Conservation (phyloP, 2,329 filamentous ascomycete species). For the Fusarium continuum region DNA sequence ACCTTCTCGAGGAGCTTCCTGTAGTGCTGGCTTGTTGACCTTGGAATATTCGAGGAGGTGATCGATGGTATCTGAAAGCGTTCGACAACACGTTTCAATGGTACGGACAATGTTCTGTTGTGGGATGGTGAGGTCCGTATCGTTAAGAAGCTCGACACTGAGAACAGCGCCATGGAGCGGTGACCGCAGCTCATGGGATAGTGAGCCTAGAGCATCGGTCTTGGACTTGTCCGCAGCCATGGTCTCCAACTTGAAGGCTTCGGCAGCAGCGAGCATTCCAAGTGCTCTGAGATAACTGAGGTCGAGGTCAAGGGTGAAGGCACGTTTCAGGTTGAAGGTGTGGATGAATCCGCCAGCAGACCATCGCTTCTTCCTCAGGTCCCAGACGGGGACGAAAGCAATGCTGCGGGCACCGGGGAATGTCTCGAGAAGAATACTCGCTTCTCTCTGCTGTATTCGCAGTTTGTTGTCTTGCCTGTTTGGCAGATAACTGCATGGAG, state of each 20-base stretch:
- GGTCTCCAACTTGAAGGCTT: constrained; percentile 58
- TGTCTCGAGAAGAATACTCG: constrained; percentile 43
- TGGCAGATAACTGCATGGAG: background rate
- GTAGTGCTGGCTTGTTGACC: constrained; percentile 53
- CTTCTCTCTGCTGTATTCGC: constrained; percentile 28
- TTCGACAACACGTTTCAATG: constrained; percentile 61
- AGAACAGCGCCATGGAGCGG: constrained; percentile 69
- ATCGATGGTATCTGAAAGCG: constrained; percentile 63
- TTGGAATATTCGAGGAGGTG: constrained; percentile 65
- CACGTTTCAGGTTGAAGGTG: constrained; percentile 54
- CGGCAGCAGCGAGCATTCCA: constrained; percentile 64
- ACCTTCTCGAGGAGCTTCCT: background rate
- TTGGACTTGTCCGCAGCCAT: constrained; percentile 58
- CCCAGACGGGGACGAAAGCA: constrained; percentile 60
- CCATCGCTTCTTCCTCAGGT: constrained; percentile 56
- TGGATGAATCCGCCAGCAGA: constrained; percentile 61
- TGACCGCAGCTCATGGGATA: constrained; percentile 69
- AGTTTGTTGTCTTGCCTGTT: background rate
- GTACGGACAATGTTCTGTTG: constrained; percentile 59
- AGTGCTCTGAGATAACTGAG: constrained; percentile 62
- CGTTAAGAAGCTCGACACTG: constrained; percentile 61
- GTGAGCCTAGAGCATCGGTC: constrained; percentile 66
- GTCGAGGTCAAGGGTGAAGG: constrained; percentile 58
- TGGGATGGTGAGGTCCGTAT: constrained; percentile 57
- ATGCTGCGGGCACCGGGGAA: constrained; percentile 58